Evolutionary conservation across 208 protist species (phyloP).

Genomic region (Wallacemonas collosoma): DNA sequence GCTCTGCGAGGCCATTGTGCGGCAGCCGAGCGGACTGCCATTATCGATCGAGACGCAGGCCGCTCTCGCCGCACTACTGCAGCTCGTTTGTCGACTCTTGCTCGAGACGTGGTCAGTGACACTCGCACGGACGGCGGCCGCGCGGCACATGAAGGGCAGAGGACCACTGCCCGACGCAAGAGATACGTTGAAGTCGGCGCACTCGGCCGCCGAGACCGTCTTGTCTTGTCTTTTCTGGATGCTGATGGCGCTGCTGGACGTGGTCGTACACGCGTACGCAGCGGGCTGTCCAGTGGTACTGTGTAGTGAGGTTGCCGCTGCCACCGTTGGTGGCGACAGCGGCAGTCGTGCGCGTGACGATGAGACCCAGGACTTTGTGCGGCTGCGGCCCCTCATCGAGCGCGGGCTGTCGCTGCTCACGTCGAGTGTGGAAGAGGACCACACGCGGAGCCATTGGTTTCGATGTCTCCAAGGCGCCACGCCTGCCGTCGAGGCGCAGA

Average conservation of each 20-base stretch:
- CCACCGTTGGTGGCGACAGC: background rate
- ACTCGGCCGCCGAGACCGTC: background rate
- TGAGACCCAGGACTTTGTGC: background rate
- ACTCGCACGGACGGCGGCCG: background rate
- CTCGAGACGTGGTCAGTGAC: background rate
- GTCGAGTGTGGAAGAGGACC: too few species aligned
- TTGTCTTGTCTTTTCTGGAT: background rate
- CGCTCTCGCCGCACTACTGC: background rate
- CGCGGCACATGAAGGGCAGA: background rate
- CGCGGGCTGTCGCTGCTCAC: too few species aligned
- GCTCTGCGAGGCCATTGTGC: constrained; percentile 11
- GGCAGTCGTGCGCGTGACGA: background rate
- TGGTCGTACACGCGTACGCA: constrained; percentile 36
- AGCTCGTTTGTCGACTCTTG: background rate
- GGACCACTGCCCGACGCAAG: too few species aligned
- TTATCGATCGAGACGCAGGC: constrained; percentile 4
- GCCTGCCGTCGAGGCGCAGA: too few species aligned
- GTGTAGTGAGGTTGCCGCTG: constrained; percentile 17
- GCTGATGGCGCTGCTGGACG: constrained; percentile 21
- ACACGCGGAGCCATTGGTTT: too few species aligned
- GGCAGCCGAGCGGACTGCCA: background rate
- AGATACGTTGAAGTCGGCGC: too few species aligned
- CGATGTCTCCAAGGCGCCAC: too few species aligned
- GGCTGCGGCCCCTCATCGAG: background rate
- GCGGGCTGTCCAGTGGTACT: constrained; percentile 24